These are phyloP conservation scores for Aureococcus anophagefferens DNA, from an alignment of 108 stramenopile genomes.

Conservation along the genomic window DNA sequence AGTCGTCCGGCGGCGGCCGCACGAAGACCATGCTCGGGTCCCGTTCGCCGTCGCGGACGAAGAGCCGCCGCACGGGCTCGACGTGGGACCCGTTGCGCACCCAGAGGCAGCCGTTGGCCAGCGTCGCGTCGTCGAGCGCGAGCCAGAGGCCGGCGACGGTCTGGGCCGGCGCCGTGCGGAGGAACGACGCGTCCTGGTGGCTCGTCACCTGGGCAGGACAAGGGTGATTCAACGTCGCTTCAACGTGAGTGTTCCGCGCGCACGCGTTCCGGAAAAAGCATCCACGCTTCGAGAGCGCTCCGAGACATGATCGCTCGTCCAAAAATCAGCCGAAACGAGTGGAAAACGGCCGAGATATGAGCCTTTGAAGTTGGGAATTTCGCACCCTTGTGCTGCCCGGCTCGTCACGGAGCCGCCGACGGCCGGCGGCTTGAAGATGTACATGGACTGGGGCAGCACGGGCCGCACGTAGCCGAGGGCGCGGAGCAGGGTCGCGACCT, in stretches of 20 bases:
- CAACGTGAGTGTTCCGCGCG: too few relatives aligned
- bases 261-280: too few relatives aligned
- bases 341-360: too few relatives aligned
- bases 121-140: slow-evolving; percentile 77
- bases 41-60: background rate
- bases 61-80: slow-evolving; percentile 47
- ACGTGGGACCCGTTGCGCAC: slow-evolving; percentile 68
- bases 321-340: too few relatives aligned
- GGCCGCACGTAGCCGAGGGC: slow-evolving; percentile 74
- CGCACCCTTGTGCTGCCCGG: too few relatives aligned
- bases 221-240: too few relatives aligned
- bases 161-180: slow-evolving; percentile 71
- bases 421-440: slow-evolving; percentile 80
- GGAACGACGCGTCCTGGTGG: slow-evolving; percentile 87
- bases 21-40: background rate
- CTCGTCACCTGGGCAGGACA: too few relatives aligned
- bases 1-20: background rate
- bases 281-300: too few relatives aligned
- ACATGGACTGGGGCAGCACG: slow-evolving; percentile 81
- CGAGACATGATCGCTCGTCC: too few relatives aligned
- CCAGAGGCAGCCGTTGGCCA: slow-evolving; percentile 88
- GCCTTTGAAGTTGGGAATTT: too few relatives aligned
- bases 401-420: slow-evolving; percentile 68
- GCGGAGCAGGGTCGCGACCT: slow-evolving; percentile 42
- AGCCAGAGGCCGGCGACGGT: slow-evolving; percentile 83